These are phyloP conservation scores for Dictyostelium brefeldianum DNA, from an alignment of 78 protist genomes.

Conservation along the genomic window DNA sequence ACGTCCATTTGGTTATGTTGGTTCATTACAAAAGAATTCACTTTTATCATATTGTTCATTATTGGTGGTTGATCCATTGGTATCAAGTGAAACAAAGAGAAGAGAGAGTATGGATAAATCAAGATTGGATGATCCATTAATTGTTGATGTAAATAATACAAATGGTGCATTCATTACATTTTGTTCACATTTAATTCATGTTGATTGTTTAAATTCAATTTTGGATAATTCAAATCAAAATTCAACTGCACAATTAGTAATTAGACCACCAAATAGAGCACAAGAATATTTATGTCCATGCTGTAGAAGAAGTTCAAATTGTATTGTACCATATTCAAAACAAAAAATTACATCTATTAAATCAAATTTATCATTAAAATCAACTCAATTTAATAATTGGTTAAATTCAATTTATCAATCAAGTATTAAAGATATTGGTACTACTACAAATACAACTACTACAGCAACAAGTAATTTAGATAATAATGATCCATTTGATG, in stretches of 20 bases:
- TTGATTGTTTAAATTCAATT: constrained; percentile 6
- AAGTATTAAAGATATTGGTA: background rate
- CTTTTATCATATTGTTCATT: constrained; percentile 29
- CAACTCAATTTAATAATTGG: constrained; percentile 9
- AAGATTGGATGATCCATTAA: background rate
- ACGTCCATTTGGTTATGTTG: constrained; percentile 36
- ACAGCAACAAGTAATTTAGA: too few species aligned
- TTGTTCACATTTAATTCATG: constrained; percentile 54
- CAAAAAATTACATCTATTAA: constrained; percentile 7
- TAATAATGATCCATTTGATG: background rate
- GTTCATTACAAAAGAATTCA: constrained; percentile 25
- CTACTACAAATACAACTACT: background rate
- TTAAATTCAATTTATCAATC: background rate
- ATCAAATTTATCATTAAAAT: background rate
- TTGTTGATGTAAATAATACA: constrained; percentile 8
- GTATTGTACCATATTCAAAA: constrained; percentile 12
- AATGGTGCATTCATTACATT: constrained; percentile 30
- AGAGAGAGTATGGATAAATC: background rate
- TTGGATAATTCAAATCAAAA: background rate
- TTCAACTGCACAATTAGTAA: background rate
- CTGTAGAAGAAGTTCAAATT: constrained; percentile 30
- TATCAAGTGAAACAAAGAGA: background rate
- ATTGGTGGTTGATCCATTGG: background rate
- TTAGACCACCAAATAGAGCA: background rate
- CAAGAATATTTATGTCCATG: constrained; percentile 30